Evolutionary conservation across 768 basidiomycete genomes (phyloP).

Genomic region (Galerina sulciceps): DNA sequence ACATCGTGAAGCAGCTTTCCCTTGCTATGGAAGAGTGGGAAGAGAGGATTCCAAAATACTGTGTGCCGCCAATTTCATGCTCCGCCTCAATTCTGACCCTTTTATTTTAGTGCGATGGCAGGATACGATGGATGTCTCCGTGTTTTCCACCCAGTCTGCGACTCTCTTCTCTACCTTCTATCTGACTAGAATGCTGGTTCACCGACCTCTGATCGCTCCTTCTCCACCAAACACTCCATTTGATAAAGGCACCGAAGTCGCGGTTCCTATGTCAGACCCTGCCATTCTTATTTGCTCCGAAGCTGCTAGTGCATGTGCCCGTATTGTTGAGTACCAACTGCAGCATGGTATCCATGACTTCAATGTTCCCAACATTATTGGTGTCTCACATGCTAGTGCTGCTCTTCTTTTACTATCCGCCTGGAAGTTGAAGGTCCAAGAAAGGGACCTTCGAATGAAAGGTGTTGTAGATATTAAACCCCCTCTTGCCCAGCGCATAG

Average conservation of each 20-base stretch:
- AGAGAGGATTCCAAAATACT: conserved; percentile 67
- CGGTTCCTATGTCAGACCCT: conserved; percentile 4
- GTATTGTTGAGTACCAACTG: conserved; percentile 60
- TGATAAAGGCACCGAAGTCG: not conserved
- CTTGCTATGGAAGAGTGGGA: conserved; percentile 75
- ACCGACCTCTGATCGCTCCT: conserved; percentile 65
- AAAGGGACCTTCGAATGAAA: conserved; percentile 33
- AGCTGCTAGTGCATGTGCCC: conserved; percentile 63
- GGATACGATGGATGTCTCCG: conserved; percentile 47
- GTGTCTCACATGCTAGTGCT: conserved; percentile 52
- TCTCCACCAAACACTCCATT: conserved; percentile 1
- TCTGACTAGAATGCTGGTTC: conserved; percentile 65
- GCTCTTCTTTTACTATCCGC: conserved; percentile 56
- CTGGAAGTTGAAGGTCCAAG: conserved; percentile 61
- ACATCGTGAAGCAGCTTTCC: conserved; percentile 68
- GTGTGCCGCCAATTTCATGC: conserved; percentile 41
- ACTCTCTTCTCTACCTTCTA: conserved; percentile 64
- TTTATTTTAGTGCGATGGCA: conserved; percentile 59
- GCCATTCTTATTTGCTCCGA: conserved; percentile 48
- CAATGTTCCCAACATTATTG: conserved; percentile 45
- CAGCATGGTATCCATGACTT: conserved; percentile 39
- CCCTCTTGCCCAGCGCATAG: conserved; percentile 34
- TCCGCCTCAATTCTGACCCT: not conserved
- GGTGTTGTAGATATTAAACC: conserved; percentile 37
- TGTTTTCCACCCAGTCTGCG: conserved; percentile 61